These are phyloP conservation scores for Diphasiastrum complanatum DNA, from an alignment of 83 land plant species.

Conservation along the genomic window DNA sequence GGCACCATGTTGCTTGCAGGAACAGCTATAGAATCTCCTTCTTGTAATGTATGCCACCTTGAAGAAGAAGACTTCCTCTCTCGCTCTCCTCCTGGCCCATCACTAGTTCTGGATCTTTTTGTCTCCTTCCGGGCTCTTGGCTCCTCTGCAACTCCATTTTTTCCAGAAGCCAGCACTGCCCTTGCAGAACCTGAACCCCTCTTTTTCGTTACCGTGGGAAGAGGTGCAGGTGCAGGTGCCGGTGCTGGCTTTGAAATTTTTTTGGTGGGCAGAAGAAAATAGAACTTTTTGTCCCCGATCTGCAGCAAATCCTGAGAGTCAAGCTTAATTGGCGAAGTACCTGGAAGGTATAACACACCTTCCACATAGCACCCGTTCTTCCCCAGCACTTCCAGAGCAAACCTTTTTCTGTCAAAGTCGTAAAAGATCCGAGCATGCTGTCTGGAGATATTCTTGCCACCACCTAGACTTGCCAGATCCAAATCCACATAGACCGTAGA, in stretches of 20 bases:
- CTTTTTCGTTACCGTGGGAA: not conserved
- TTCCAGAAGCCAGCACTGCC: conserved; percentile 1
- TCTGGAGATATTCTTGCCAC: conserved; percentile 96
- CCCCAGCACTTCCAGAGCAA: conserved; percentile 87
- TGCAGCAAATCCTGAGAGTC: conserved; percentile 92
- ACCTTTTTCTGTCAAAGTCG: conserved; percentile 82
- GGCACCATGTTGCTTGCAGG: not conserved
- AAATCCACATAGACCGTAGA: conserved; percentile 88
- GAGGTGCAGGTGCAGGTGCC: not conserved
- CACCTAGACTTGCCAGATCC: conserved; percentile 82
- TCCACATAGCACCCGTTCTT: conserved; percentile 93
- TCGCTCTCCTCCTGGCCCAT: not conserved
- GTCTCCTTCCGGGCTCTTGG: not conserved
- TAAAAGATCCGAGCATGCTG: conserved; percentile 96
- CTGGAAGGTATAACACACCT: conserved; percentile 75
- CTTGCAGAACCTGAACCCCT: conserved; percentile 10
- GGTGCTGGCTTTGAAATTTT: conserved; percentile 36
- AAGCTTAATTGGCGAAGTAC: conserved; percentile 73
- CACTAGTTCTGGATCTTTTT: not conserved
- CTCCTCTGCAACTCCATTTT: not conserved
- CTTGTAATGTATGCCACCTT: too few species aligned
- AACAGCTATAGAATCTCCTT: not conserved
- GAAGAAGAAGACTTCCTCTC: not conserved
- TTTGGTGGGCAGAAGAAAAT: conserved; percentile 73
- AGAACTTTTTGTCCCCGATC: conserved; percentile 94